These are phyloP conservation scores for Delitschia confertaspora DNA, from an alignment of 495 filamentous ascomycete genomes.

Conservation along the genomic window DNA sequence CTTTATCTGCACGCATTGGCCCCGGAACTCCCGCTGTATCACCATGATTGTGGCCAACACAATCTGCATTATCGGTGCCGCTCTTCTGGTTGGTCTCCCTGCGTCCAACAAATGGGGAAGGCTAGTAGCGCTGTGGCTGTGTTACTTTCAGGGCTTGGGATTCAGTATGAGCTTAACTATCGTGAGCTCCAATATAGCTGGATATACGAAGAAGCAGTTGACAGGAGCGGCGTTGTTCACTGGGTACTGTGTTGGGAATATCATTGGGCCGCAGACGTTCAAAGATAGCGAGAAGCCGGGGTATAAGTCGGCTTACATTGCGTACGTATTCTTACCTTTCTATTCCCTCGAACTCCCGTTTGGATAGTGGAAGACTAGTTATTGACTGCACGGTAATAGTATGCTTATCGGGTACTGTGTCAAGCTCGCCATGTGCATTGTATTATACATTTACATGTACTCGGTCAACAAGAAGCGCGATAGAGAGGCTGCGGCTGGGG, in stretches of 20 bases:
- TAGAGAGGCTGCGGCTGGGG: slow-evolving; percentile 34
- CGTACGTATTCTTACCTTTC: slow-evolving; percentile 26
- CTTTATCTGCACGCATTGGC: slow-evolving; percentile 36
- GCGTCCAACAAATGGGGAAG: slow-evolving; percentile 45
- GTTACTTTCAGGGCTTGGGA: slow-evolving; percentile 35
- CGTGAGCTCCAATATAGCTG: slow-evolving; percentile 41
- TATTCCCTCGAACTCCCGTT: no score
- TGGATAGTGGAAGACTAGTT: no score
- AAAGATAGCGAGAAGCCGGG: slow-evolving; percentile 44
- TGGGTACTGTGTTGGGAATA: slow-evolving; percentile 50
- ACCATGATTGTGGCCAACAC: slow-evolving; percentile 37
- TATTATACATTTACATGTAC: slow-evolving; percentile 47
- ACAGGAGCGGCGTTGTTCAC: slow-evolving; percentile 45
- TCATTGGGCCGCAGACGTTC: slow-evolving; percentile 48
- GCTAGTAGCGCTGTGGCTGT: slow-evolving; percentile 42
- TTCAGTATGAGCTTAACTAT: slow-evolving; percentile 39
- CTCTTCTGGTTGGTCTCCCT: slow-evolving; percentile 35
- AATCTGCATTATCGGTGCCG: slow-evolving; percentile 35
- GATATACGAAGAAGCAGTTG: slow-evolving; percentile 49
- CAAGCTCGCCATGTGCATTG: slow-evolving; percentile 41
- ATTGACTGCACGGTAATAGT: background rate
- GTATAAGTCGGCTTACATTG: slow-evolving; percentile 48
- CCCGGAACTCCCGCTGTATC: slow-evolving; percentile 35
- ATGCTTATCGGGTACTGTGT: slow-evolving; percentile 47
- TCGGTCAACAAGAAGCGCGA: slow-evolving; percentile 46